Base-by-base conservation (phyloP, 2,329 filamentous ascomycete species). In the Fusarium sp. region DNA sequence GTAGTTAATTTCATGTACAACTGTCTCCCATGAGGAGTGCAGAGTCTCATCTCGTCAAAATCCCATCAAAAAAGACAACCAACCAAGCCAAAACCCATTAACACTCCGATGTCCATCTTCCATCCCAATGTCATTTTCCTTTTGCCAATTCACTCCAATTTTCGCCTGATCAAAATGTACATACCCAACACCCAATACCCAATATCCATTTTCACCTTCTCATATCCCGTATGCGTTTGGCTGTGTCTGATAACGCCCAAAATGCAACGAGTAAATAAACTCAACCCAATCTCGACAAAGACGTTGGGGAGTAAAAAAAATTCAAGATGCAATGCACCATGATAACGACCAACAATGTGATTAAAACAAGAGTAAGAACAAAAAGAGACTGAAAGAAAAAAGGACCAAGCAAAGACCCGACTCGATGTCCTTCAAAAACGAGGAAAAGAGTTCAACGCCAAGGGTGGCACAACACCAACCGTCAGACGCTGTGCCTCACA, bases 1-100 rank as follows among this genome's bases (percentile, higher is more conserved):
- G 35, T 38, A 54, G 38, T 66, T 59, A 38, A 64, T 69, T 71
- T 72, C 71, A 74, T 74, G 71, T 74, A 69, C 68, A 74, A 22
- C 37, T 69, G 58, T 54, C 38, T 59, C 59, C n/a, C 54, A 58
- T 20, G n/a, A 32, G 35, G 43, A 74, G 40, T 14, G 15, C 35
- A 54, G 63, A 65, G 47, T 67, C 40, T 37, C 50, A 35, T 66
- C 69, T 50, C 54, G 32, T 54, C 52, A 54, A 65, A 25, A 56
- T 40, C 47, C 61, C 40, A 64, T 58, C 54, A 52, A 52, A 52
- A 27, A n/a, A 52, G 25, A 32, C 47, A 10, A 4, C 12, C 54
- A n/a, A 43, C 37, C 59, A 40, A 25, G 54, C 47, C 58, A 45
- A 15, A n/a, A 59, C 56, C 63, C 30, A 50, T 69, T 59, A 72